Conservation (phyloP, 345 rosid genomes). For the Pugionium cornutum region DNA sequence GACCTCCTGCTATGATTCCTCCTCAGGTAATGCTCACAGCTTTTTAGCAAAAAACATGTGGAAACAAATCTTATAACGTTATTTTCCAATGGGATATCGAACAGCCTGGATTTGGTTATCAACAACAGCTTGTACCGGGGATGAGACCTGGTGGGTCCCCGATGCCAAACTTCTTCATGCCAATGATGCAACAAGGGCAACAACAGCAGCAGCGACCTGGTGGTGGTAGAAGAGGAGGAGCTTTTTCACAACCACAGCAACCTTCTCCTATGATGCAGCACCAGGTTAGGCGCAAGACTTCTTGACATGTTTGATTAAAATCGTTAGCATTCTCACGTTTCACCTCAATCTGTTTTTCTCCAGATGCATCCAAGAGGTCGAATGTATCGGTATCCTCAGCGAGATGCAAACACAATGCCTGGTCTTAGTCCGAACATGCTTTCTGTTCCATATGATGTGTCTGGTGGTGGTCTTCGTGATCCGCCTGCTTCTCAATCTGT, state of each 20-base stretch:
- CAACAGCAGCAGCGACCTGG: constrained; percentile 59
- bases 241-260: constrained; percentile 52
- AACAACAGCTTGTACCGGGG: constrained; percentile 93
- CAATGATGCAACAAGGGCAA: constrained; percentile 95
- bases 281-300: constrained; percentile 57
- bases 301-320: not conserved
- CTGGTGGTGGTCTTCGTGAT: constrained; percentile 70
- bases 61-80: constrained; percentile 13
- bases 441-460: constrained; percentile 69
- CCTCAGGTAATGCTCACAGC: constrained; percentile 61
- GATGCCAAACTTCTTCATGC: constrained; percentile 82
- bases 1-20: constrained; percentile 83
- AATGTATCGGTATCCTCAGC: constrained; percentile 66
- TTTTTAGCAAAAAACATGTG: constrained; percentile 4
- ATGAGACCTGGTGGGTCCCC: constrained; percentile 86
- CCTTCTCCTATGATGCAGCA: constrained; percentile 68
- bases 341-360: constrained; percentile 7
- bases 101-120: constrained; percentile 96
- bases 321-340: not conserved
- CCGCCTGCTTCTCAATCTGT: constrained; percentile 59
- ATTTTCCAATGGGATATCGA: constrained; percentile 18
- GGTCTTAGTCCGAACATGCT: constrained; percentile 78
- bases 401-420: constrained; percentile 61
- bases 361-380: constrained; percentile 86
- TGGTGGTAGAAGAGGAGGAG: constrained; percentile 41